These are phyloP conservation scores for Fusarium palustre DNA, from an alignment of 2,329 filamentous ascomycete species.

Conservation along the genomic window DNA sequence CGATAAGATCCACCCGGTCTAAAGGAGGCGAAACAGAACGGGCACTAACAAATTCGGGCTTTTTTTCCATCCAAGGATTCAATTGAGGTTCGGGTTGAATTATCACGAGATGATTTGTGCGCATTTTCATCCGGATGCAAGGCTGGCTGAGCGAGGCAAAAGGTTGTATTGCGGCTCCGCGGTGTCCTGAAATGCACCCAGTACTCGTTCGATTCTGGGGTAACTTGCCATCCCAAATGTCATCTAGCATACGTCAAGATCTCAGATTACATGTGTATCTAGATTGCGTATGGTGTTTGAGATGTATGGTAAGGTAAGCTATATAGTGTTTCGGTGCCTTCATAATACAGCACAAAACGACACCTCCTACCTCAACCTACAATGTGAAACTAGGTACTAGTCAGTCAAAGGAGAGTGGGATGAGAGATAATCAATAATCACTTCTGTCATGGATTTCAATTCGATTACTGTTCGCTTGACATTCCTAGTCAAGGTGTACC, in stretches of 20 bases:
- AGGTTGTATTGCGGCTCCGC: slow-evolving; percentile 37
- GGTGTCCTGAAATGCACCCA: slow-evolving; percentile 1
- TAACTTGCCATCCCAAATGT: slow-evolving; percentile 6
- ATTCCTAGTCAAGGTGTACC: background rate
- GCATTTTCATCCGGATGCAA: slow-evolving; percentile 10
- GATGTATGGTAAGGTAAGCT: background rate
- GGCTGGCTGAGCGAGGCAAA: slow-evolving; percentile 4
- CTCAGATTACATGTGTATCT: slow-evolving; percentile 7
- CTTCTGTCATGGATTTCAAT: slow-evolving; percentile 36
- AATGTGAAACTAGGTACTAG: slow-evolving; percentile 16
- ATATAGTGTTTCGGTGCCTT: background rate
- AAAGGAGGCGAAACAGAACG: slow-evolving; percentile 37
- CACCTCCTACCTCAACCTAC: background rate
- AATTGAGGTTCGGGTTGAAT: background rate
- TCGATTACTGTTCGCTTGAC: slow-evolving; percentile 32
- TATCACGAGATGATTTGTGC: slow-evolving; percentile 8
- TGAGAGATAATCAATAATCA: slow-evolving; percentile 26
- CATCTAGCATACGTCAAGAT: slow-evolving; percentile 26
- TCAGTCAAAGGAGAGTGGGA: slow-evolving; percentile 11
- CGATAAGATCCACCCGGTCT: slow-evolving; percentile 46
- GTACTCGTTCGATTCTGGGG: slow-evolving; percentile 15
- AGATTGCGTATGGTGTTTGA: slow-evolving; percentile 11
- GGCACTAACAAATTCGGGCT: slow-evolving; percentile 19
- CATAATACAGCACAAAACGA: background rate
- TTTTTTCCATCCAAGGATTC: slow-evolving; percentile 5